Base-by-base conservation (phyloP, 106 monocot species). In the Acanthochlamys bracteata region DNA sequence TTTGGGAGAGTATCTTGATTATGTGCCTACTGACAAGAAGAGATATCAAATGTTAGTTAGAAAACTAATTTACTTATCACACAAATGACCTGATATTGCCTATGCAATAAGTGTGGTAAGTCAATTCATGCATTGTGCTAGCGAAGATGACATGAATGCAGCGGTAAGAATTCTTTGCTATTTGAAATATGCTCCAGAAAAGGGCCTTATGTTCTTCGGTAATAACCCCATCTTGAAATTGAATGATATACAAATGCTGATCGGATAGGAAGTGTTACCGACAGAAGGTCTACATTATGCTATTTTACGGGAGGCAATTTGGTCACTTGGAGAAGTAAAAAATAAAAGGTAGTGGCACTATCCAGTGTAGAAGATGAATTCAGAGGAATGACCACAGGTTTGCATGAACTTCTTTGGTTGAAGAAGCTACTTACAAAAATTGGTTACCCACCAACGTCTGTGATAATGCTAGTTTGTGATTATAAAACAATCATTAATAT, bases 281-380 rank as follows among this genome's bases (percentile, higher is more conserved):
- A 33, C 33, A 33, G 33, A 33, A 33, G 33, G 6, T 33, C 33
- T 33, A 33, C 33, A 33, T 33, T 6, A 33, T 1, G 33, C 33
- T 33, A 33, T 33, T 33, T 33, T 33, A 33, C 45, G 3, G 46
- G 64, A 10, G 64, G 64, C 11, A 64, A 64, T 43, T 22, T 64
- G 13, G 64, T 64, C 12, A 47, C 42, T 20, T 64, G 42, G 42
- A 64, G 46, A 45, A 64, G 64, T 46, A 64, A 64, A 20, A 20
- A 64, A 46, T 10, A 47, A 47, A 33, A 33, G 43, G 64, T 64
- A 22, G 64, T 46, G 3, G 64, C 43, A 7, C 0, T 10, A 47
- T 17, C 19, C 33, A 33, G 33, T 33, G 33, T 12, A 13, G 64
- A 64, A 12, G 42, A 42, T 7, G 1, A 64, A 22, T 64, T 64